Base-by-base conservation (phyloP, 331 rosid genomes). In the Dryas integrifolia region DNA sequence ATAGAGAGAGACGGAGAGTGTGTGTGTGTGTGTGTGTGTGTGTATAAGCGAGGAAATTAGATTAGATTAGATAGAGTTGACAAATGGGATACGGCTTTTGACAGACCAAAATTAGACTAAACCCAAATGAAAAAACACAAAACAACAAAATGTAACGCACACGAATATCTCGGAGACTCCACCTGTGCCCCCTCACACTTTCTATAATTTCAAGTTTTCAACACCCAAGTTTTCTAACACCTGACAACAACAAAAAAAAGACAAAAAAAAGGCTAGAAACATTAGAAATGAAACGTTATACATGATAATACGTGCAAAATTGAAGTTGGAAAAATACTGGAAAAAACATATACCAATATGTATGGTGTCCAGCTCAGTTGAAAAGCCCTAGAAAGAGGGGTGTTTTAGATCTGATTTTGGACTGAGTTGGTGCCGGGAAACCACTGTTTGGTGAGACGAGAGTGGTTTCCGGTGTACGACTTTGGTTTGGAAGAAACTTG, bases 131-230 rank as follows among this genome's bases (percentile, higher is more conserved):
- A 57, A 70, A 56, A 24, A 64, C 2, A 39, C 13, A 50, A 64
- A 45, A 30, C 35, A 30, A 30, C 35, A 30, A 30, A 30, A 30
- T 30, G 35, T 76, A 81, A 76, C 84, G 43, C 43, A 50, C 58
- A 68, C 89, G 74, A 87, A 83, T 86, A 92, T 84, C 87, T 88
- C 83, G 84, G 84, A 75, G 82, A 74, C 74, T 80, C 81, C 82
- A 61, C 62, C 67, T 68, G 35, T 30, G 35, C 35, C 35, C 35
- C 35, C 35, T 30, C 35, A 21, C 35, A 30, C 35, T 30, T 30
- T 30, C 35, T 30, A 30, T 30, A 30, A 30, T 30, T 30, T 30
- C 35, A 30, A 30, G 52, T 65, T 77, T 62, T 0, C 61, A 13
- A 12, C 66, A 48, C 59, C 50, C 77, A 58, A 80, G 72, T 44